These are phyloP conservation scores for Clavulina sp. DNA, from an alignment of 768 basidiomycete species.

Conservation along the genomic window DNA sequence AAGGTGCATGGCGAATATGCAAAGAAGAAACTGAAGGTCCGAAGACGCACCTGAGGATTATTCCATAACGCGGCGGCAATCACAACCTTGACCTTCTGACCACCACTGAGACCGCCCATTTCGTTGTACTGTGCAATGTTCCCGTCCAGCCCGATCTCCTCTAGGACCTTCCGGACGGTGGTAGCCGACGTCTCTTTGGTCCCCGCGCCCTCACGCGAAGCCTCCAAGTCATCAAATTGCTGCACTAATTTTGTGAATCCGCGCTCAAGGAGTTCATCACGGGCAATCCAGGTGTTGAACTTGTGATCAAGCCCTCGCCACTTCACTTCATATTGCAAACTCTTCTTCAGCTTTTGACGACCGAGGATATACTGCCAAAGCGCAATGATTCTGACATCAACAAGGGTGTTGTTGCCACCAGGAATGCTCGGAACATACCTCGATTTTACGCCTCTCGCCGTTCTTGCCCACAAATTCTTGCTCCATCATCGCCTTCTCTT, in stretches of 20 bases:
- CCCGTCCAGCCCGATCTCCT: constrained; percentile 90
- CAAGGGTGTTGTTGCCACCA: constrained; percentile 4
- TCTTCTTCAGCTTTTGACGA: constrained; percentile 93
- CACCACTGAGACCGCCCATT: constrained; percentile 84
- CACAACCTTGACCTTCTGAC: constrained; percentile 94
- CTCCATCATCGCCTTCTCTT: constrained; percentile 63
- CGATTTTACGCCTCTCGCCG: constrained; percentile 78
- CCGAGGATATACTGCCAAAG: constrained; percentile 58
- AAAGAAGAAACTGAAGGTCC: background rate
- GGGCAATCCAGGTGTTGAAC: constrained; percentile 82
- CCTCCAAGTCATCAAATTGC: constrained; percentile 92
- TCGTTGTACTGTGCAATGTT: constrained; percentile 98
- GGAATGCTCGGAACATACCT: constrained; percentile 32
- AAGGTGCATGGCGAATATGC: background rate
- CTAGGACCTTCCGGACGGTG: constrained; percentile 77
- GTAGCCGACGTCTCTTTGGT: constrained; percentile 67
- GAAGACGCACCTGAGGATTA: constrained; percentile 52
- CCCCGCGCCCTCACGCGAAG: constrained; percentile 89
- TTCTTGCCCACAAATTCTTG: constrained; percentile 83
- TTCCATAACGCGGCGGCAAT: constrained; percentile 93
- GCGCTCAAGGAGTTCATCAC: constrained; percentile 69
- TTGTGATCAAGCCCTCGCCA: constrained; percentile 71
- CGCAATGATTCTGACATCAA: background rate
- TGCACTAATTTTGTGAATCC: constrained; percentile 81
- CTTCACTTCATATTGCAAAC: constrained; percentile 83